Conservation (phyloP, 148 eudicot species). For the Persicaria tinctoria region DNA sequence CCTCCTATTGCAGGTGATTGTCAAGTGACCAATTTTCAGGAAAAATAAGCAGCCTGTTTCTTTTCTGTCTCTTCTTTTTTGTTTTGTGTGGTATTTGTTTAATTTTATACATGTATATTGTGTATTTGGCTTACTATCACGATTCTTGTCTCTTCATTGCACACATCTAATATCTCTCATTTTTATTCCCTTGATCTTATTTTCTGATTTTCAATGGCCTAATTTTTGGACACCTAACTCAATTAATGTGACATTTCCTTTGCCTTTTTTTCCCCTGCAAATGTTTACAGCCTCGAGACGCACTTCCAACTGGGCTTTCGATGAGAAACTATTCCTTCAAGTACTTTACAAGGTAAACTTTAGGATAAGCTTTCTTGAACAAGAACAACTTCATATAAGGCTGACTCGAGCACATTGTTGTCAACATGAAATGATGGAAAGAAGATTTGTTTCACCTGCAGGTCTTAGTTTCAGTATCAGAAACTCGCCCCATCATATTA, state of each 20-base stretch:
- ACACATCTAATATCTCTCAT: not conserved
- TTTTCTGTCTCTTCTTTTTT: not conserved
- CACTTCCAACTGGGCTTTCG: conserved; percentile 51
- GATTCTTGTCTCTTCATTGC: not conserved
- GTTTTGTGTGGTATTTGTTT: not conserved
- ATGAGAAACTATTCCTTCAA: conserved; percentile 69
- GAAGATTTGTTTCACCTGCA: conserved; percentile 18
- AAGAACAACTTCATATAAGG: too few relatives aligned
- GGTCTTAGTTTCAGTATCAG: conserved; percentile 57
- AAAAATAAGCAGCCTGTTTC: not conserved
- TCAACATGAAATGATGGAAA: not conserved
- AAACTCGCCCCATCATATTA: conserved; percentile 52
- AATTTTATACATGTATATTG: not conserved
- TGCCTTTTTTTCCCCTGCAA: not conserved
- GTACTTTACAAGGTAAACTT: conserved; percentile 65
- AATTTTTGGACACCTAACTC: too few relatives aligned
- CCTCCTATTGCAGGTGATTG: conserved; percentile 46
- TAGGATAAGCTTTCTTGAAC: not conserved
- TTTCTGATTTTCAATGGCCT: conserved; percentile 6
- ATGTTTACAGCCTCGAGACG: conserved; percentile 37
- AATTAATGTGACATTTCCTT: not conserved
- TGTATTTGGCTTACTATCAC: not conserved
- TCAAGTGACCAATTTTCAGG: conserved; percentile 1
- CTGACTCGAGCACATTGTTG: too few relatives aligned
- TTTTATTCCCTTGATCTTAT: not conserved